phyloP scores from a whole-genome alignment of 2,329 filamentous ascomycete genomes.

The Colletotrichum siamense region DNA sequence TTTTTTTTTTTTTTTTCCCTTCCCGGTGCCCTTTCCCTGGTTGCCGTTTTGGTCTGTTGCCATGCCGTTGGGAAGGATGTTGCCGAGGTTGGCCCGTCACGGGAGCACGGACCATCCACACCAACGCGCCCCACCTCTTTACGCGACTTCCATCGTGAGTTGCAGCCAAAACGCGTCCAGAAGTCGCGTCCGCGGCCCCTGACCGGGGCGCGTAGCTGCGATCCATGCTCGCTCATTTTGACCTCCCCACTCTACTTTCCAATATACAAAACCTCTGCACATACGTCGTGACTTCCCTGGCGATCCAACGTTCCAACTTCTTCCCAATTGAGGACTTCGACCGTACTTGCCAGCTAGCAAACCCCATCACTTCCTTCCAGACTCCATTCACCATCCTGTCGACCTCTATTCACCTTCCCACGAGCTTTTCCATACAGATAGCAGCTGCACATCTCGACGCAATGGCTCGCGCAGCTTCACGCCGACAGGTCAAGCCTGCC shows the following conservation, averaged over 20 bases:
- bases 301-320: not conserved
- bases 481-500: slow-evolving; percentile 20
- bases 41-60: not conserved
- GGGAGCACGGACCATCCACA: not conserved
- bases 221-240: slow-evolving; percentile 11
- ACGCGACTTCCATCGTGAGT: slow-evolving; percentile 16
- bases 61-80: not conserved
- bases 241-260: slow-evolving; percentile 17
- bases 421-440: not conserved
- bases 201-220: slow-evolving; percentile 10
- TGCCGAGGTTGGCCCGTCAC: slow-evolving; percentile 6
- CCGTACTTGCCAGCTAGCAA: not conserved
- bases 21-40: not conserved
- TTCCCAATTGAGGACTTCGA: not conserved
- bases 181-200: slow-evolving; percentile 14
- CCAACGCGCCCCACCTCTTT: slow-evolving; percentile 9
- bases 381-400: not conserved
- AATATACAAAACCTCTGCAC: slow-evolving; percentile 19
- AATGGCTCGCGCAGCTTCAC: slow-evolving; percentile 22
- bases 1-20: not conserved
- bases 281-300: not conserved
- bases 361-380: not conserved
- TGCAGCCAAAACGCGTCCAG: slow-evolving; percentile 10
- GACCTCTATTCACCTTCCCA: not conserved
- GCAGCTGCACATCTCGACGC: slow-evolving; percentile 7